These are phyloP conservation scores for Jimgerdemannia lactiflua DNA, from an alignment of 192 early-diverging fungal species.

Conservation along the genomic window DNA sequence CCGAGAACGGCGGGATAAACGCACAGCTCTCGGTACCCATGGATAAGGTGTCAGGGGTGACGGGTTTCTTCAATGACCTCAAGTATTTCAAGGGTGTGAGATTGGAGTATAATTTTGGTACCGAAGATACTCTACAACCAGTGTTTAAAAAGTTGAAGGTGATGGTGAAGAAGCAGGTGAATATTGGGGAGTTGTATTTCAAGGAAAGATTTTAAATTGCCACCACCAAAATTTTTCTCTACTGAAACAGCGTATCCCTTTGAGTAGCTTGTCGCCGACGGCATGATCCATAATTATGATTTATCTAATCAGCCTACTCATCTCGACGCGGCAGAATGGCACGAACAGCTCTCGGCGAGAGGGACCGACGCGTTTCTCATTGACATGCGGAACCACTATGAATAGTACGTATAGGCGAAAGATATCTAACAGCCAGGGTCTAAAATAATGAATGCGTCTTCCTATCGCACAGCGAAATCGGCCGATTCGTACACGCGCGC, in stretches of 20 bases:
- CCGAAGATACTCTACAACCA: conserved; percentile 37
- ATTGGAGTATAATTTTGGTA: conserved; percentile 25
- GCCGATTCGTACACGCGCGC: conserved; percentile 62
- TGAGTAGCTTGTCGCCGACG: conserved; percentile 49
- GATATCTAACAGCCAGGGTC: no score
- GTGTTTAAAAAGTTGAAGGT: conserved; percentile 67
- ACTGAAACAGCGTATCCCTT: neutral
- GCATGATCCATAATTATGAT: conserved; percentile 39
- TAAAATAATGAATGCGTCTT: no score
- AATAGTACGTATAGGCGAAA: conserved; percentile 39
- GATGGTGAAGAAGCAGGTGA: conserved; percentile 48
- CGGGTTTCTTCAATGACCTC: conserved; percentile 44
- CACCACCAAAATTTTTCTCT: no score
- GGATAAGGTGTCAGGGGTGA: conserved; percentile 44
- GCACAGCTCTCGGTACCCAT: conserved; percentile 69
- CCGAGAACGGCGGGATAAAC: conserved; percentile 62
- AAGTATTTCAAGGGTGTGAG: conserved; percentile 28
- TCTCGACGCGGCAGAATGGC: conserved; percentile 62
- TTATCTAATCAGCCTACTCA: conserved; percentile 60
- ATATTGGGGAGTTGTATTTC: neutral
- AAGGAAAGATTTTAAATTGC: no score
- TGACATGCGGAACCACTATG: conserved; percentile 81
- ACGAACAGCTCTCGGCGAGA: conserved; percentile 42
- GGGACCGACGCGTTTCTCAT: conserved; percentile 44
- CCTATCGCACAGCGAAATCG: conserved; percentile 45